These are phyloP conservation scores for Boletus rufocinnamomeus DNA, from an alignment of 768 basidiomycete genomes.

Conservation along the genomic window DNA sequence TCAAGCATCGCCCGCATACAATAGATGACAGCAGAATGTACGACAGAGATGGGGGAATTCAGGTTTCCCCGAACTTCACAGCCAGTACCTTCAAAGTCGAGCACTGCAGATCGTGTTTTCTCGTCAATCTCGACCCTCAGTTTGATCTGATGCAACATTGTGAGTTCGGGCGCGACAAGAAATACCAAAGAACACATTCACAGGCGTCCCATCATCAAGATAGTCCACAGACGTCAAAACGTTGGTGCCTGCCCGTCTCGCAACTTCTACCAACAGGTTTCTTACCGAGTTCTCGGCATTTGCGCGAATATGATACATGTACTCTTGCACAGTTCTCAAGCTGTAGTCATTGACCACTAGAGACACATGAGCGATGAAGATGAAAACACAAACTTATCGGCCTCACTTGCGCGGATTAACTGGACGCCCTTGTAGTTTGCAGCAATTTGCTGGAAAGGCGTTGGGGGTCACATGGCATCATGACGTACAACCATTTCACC, in stretches of 20 bases:
- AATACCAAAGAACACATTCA: slow-evolving; percentile 34
- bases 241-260: slow-evolving; percentile 63
- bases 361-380: slow-evolving; percentile 12
- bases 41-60: slow-evolving; percentile 83
- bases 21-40: slow-evolving; percentile 86
- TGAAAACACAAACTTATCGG: background rate
- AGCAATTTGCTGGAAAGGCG: slow-evolving; percentile 72
- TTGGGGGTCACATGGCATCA: background rate
- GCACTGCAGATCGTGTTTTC: slow-evolving; percentile 68
- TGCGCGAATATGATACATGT: slow-evolving; percentile 87
- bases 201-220: slow-evolving; percentile 86
- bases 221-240: slow-evolving; percentile 75
- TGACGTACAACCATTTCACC: slow-evolving; percentile 27
- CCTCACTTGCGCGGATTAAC: slow-evolving; percentile 74
- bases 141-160: slow-evolving; percentile 51
- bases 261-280: slow-evolving; percentile 75
- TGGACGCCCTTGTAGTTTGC: slow-evolving; percentile 92
- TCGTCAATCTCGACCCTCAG: slow-evolving; percentile 79
- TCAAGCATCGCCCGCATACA: slow-evolving; percentile 88
- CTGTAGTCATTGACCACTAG: slow-evolving; percentile 86
- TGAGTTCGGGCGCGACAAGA: slow-evolving; percentile 5
- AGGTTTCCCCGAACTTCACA: slow-evolving; percentile 83
- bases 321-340: slow-evolving; percentile 84
- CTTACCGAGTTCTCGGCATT: slow-evolving; percentile 91
- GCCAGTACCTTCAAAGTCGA: slow-evolving; percentile 86